Conservation (phyloP, 495 filamentous ascomycete genomes). For the Margaritispora aquatica region DNA sequence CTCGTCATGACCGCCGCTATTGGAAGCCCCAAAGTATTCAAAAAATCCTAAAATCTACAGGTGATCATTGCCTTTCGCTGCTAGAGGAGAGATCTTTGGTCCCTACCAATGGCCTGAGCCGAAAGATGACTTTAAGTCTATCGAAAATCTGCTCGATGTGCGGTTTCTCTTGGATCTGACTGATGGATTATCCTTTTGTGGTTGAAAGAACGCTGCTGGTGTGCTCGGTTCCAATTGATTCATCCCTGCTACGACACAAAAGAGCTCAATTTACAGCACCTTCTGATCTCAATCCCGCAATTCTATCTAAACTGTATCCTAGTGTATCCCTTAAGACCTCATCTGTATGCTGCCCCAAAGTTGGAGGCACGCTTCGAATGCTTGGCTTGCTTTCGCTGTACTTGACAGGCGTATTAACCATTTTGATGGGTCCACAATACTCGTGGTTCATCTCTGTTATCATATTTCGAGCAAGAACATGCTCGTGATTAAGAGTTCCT, state of each 20-base stretch:
- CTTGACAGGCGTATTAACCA: constrained; percentile 95
- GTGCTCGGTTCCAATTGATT: no score
- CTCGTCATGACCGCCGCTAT: neutral
- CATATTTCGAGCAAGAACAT: constrained; percentile 83
- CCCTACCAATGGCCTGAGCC: no score
- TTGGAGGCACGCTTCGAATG: constrained; percentile 76
- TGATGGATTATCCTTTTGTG: no score
- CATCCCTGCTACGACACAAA: no score
- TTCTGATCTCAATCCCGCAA: constrained; percentile 54
- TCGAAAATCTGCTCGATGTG: no score
- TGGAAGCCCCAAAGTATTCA: neutral
- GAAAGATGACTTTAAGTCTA: no score
- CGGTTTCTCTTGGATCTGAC: no score
- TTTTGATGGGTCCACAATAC: constrained; percentile 74
- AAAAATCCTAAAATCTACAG: neutral
- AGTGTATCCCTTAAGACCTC: constrained; percentile 69
- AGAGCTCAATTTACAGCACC: constrained; percentile 62
- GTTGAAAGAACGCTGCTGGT: no score
- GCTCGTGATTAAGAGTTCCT: constrained; percentile 73
- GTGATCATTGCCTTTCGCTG: neutral
- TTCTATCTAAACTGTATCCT: constrained; percentile 53
- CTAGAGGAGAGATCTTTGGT: neutral
- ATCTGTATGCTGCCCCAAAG: constrained; percentile 86
- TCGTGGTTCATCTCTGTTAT: constrained; percentile 80
- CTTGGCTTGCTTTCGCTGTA: constrained; percentile 76